A percentile compares a stretch with the other conserved stretches of the same genome.
Evolutionary conservation across 805 yeast genomes (phyloP).

Genomic region (Kregervanrija pseudodelftensis): DNA sequence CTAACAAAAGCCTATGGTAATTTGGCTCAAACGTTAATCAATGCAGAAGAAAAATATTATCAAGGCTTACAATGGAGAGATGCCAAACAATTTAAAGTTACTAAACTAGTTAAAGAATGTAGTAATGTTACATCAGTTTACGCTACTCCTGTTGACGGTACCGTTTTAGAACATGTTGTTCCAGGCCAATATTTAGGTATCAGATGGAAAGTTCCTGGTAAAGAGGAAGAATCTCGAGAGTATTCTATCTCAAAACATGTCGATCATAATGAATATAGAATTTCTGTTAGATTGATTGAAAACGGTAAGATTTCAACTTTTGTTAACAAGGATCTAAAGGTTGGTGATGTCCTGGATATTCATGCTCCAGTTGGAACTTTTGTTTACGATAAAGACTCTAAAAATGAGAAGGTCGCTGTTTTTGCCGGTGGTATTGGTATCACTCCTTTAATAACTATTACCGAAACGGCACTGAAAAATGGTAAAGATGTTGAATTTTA

Average conservation of each 20-base stretch:
- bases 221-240: constrained; percentile 42
- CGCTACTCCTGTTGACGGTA: constrained; percentile 38
- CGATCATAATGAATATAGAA: constrained; percentile 37
- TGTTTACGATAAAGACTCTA: constrained; percentile 23
- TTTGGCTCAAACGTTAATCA: constrained; percentile 54
- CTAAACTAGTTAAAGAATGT: constrained; percentile 36
- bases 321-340: constrained; percentile 39
- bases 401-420: constrained; percentile 30
- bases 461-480: constrained; percentile 31
- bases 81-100: constrained; percentile 45
- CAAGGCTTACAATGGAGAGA: constrained; percentile 44
- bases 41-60: constrained; percentile 45
- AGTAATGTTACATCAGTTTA: constrained; percentile 43
- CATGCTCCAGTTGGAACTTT: constrained; percentile 59
- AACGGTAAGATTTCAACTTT: constrained; percentile 45
- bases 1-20: constrained; percentile 62
- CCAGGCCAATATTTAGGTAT: constrained; percentile 44
- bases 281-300: constrained; percentile 45
- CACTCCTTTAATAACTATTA: constrained; percentile 54
- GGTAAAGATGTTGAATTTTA: constrained; percentile 28
- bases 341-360: constrained; percentile 41
- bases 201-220: constrained; percentile 29
- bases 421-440: constrained; percentile 63
- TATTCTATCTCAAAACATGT: constrained; percentile 46
- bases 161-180: constrained; percentile 11